These are phyloP conservation scores for Rehmannia glutinosa DNA, from an alignment of 257 asterid species.

Conservation along the genomic window DNA sequence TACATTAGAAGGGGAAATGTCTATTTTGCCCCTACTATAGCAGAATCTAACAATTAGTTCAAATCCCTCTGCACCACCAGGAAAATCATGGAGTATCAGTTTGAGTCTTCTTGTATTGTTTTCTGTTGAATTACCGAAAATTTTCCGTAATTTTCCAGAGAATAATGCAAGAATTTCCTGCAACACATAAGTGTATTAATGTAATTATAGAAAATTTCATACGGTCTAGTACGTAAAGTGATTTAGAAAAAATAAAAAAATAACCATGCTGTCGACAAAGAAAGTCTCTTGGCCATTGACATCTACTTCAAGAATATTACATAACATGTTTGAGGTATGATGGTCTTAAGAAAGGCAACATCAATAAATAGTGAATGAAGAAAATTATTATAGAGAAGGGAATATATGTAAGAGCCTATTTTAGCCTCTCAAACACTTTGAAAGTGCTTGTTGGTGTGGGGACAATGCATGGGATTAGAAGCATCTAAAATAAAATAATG, in stretches of 20 bases:
- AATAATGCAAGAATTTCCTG: constrained; percentile 47
- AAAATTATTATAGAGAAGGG: not conserved
- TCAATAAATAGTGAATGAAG: not conserved
- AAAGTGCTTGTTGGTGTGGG: constrained; percentile 21
- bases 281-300: constrained; percentile 61
- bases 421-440: constrained; percentile 9
- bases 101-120: constrained; percentile 25
- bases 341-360: not conserved
- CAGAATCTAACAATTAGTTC: constrained; percentile 49
- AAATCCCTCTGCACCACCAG: constrained; percentile 59
- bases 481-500: constrained; percentile 22
- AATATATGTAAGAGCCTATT: not conserved
- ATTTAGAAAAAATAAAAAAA: not conserved
- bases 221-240: not conserved
- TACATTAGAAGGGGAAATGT: constrained; percentile 33
- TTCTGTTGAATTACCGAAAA: constrained; percentile 27
- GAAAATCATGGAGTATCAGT: constrained; percentile 53
- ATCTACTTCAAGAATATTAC: constrained; percentile 56
- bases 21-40: constrained; percentile 39
- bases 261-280: constrained; percentile 51
- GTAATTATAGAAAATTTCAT: not conserved
- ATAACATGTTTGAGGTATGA: constrained; percentile 23
- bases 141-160: constrained; percentile 41
- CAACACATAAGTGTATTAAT: not conserved
- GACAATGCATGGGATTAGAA: constrained; percentile 35